These are phyloP conservation scores for Lathyrus oleraceus DNA, from an alignment of 306 rosid genomes.

Conservation along the genomic window DNA sequence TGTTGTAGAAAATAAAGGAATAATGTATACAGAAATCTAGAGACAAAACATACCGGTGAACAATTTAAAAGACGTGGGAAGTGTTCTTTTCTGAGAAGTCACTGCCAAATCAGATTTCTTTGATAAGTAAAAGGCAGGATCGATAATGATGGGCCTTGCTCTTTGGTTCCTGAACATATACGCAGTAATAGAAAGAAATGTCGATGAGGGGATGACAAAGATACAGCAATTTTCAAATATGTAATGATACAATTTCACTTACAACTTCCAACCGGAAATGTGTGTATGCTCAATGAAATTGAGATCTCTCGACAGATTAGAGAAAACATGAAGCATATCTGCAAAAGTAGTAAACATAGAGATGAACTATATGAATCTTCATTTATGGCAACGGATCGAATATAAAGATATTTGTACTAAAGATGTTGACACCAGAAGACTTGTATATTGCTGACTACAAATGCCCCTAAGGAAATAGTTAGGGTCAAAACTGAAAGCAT, in stretches of 20 bases:
- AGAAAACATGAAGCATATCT: constrained; percentile 89
- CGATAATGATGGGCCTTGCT: constrained; percentile 83
- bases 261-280: constrained; percentile 90
- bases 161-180: constrained; percentile 74
- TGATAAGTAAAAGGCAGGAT: constrained; percentile 56
- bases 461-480: constrained; percentile 15
- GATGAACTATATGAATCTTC: constrained; percentile 23
- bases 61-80: constrained; percentile 68
- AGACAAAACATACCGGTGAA: constrained; percentile 64
- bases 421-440: constrained; percentile 17
- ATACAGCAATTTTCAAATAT: not conserved
- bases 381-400: constrained; percentile 3
- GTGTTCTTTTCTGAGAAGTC: constrained; percentile 84
- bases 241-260: constrained; percentile 40
- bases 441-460: not conserved
- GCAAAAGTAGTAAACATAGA: constrained; percentile 37
- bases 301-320: constrained; percentile 76
- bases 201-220: not conserved
- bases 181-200: constrained; percentile 19
- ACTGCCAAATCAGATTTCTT: constrained; percentile 76
- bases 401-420: constrained; percentile 22
- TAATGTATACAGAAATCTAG: not conserved
- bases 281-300: constrained; percentile 84
- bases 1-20: not conserved
- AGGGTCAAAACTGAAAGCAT: constrained; percentile 5